Evolutionary conservation across 208 protist genomes (phyloP).

Genomic region (Blechomonas ayalai): DNA sequence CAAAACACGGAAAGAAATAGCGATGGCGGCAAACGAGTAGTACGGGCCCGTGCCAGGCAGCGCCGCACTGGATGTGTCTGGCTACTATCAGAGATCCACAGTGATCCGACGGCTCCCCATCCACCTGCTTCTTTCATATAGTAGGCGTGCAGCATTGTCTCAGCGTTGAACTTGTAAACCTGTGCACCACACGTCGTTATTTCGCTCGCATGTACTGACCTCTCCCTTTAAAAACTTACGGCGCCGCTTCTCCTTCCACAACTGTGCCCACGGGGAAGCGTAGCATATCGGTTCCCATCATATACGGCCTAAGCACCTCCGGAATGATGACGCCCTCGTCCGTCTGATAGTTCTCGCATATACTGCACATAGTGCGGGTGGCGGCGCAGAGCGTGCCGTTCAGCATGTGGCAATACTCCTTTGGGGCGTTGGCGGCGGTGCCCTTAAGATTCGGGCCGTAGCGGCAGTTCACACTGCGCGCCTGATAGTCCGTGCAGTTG

Average conservation of each 20-base stretch:
- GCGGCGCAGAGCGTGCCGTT: constrained; percentile 98
- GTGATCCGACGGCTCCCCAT: too few relatives aligned
- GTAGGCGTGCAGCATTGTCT: too few relatives aligned
- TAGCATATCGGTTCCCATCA: constrained; percentile 81
- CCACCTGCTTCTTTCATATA: too few relatives aligned
- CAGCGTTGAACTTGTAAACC: too few relatives aligned
- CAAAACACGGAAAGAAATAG: background rate
- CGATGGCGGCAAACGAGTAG: background rate
- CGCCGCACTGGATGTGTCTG: background rate
- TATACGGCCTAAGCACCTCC: constrained; percentile 88
- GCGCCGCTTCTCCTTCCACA: too few relatives aligned
- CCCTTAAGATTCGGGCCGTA: constrained; percentile 81
- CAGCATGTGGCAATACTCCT: constrained; percentile 99
- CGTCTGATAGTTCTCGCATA: constrained; percentile 99
- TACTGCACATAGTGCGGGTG: constrained; percentile 98
- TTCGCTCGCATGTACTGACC: too few relatives aligned
- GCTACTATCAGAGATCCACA: too few relatives aligned
- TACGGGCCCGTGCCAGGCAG: background rate
- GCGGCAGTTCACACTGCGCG: constrained; percentile 88
- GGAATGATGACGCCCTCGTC: constrained; percentile 92
- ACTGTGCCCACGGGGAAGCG: constrained; percentile 49
- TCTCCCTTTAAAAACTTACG: too few relatives aligned
- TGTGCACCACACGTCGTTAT: too few relatives aligned
- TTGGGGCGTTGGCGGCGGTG: constrained; percentile 58
- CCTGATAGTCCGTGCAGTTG: constrained; percentile 99